phyloP scores from a whole-genome alignment of 805 yeast species.

The Yarrowia sp. region DNA sequence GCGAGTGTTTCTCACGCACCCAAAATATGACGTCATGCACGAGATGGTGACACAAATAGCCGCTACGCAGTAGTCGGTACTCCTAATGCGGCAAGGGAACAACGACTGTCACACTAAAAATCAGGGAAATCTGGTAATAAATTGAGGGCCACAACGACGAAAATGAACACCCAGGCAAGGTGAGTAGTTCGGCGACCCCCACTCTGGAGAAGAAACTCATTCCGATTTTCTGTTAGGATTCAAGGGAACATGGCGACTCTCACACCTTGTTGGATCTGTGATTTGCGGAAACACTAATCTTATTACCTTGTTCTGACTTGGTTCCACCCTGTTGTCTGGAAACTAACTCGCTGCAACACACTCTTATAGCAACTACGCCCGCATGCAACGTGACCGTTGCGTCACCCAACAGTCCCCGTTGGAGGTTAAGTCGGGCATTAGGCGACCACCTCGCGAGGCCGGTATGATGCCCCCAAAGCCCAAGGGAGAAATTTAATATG shows the following conservation, averaged over 20 bases:
- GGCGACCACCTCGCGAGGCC: too few relatives aligned
- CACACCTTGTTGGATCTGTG: background rate
- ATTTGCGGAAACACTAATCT: constrained; percentile 20
- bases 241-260: constrained; percentile 4
- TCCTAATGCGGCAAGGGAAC: background rate
- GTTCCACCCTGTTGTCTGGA: constrained; percentile 19
- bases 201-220: constrained; percentile 1
- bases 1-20: background rate
- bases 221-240: background rate
- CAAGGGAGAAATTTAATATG: too few relatives aligned
- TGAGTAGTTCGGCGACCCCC: background rate
- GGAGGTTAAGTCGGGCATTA: constrained; percentile 6
- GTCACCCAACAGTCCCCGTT: constrained; percentile 25
- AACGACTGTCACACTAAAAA: background rate
- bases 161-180: too few relatives aligned
- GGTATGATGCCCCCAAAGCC: too few relatives aligned
- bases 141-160: too few relatives aligned
- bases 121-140: too few relatives aligned
- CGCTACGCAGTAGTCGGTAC: background rate
- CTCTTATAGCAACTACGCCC: constrained; percentile 29
- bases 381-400: constrained; percentile 36
- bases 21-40: constrained; percentile 6
- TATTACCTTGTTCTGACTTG: background rate
- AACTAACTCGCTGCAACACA: constrained; percentile 17
- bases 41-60: background rate